Evolutionary conservation across 805 yeast genomes (phyloP).

Genomic region (Pichia nanzhaoensis): DNA sequence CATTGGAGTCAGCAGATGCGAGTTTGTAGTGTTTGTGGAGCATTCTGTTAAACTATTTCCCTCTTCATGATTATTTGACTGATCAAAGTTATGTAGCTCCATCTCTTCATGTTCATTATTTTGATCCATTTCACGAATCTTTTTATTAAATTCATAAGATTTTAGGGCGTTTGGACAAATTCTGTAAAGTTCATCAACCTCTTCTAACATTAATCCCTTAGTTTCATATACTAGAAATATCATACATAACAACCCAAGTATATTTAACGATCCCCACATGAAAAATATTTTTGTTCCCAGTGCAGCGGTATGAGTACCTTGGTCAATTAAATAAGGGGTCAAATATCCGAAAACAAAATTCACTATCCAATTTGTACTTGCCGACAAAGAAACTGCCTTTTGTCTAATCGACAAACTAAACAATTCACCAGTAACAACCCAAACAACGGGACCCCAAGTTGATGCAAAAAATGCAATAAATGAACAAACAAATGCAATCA

Average conservation of each 20-base stretch:
- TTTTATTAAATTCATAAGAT: conserved; percentile 29
- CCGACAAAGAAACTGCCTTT: conserved; percentile 67
- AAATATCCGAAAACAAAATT: conserved; percentile 69
- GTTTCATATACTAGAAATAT: conserved; percentile 73
- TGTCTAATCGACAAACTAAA: conserved; percentile 70
- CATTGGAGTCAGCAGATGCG: conserved; percentile 1
- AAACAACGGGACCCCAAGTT: conserved; percentile 77
- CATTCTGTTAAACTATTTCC: neutral
- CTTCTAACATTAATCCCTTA: conserved; percentile 72
- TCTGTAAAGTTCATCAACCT: conserved; percentile 68
- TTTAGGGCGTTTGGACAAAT: conserved; percentile 49
- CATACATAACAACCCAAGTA: conserved; percentile 51
- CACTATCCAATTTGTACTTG: conserved; percentile 75
- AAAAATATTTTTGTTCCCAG: conserved; percentile 69
- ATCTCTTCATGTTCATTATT: neutral
- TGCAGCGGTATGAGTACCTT: conserved; percentile 60
- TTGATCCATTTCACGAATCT: conserved; percentile 1
- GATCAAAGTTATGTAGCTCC: neutral
- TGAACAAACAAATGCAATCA: conserved; percentile 59
- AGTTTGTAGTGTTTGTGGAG: neutral
- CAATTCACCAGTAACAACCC: conserved; percentile 65
- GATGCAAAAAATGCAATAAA: conserved; percentile 75
- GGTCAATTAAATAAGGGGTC: conserved; percentile 69
- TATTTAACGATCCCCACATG: conserved; percentile 71
- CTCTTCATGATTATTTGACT: neutral